Conservation (phyloP, 495 filamentous ascomycete genomes). For the Patellaria atrata region DNA sequence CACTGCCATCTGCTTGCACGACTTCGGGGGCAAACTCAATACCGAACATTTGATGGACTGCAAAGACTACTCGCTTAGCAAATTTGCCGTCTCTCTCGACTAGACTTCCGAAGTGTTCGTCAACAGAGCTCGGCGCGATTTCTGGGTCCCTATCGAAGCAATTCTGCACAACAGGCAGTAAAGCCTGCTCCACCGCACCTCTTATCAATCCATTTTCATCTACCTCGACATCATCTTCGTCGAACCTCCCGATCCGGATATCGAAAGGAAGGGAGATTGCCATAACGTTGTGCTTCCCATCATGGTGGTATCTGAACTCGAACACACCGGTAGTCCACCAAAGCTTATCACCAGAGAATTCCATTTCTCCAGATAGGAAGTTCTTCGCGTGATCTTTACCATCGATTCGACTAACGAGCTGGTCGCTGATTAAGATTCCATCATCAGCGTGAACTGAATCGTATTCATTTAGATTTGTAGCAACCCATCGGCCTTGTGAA, state of each 20-base stretch:
- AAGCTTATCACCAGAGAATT: conserved; percentile 83
- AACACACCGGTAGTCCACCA: conserved; percentile 95
- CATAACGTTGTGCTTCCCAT: conserved; percentile 90
- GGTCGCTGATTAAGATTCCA: conserved; percentile 62
- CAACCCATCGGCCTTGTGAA: conserved; percentile 82
- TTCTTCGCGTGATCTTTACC: conserved; percentile 29
- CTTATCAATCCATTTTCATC: conserved; percentile 37
- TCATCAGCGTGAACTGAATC: conserved; percentile 62
- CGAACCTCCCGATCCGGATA: conserved; percentile 64
- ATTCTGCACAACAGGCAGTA: conserved; percentile 72
- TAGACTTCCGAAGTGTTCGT: conserved; percentile 68
- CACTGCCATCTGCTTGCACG: conserved; percentile 82
- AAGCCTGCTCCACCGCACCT: conserved; percentile 52
- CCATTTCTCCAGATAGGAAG: conserved; percentile 58
- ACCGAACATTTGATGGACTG: conserved; percentile 94
- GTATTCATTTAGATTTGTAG: conserved; percentile 60
- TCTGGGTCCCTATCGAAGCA: conserved; percentile 89
- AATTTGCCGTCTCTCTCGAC: conserved; percentile 82
- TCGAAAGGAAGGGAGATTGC: conserved; percentile 88
- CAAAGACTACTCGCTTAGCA: conserved; percentile 78
- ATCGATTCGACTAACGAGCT: conserved; percentile 34
- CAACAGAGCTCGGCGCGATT: conserved; percentile 65
- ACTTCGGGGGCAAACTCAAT: conserved; percentile 90
- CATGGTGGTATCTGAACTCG: conserved; percentile 95
- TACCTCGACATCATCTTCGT: conserved; percentile 44